Conservation (phyloP, 1,284 basidiomycete species). For the Cutaneotrichosporon mucoides region DNA sequence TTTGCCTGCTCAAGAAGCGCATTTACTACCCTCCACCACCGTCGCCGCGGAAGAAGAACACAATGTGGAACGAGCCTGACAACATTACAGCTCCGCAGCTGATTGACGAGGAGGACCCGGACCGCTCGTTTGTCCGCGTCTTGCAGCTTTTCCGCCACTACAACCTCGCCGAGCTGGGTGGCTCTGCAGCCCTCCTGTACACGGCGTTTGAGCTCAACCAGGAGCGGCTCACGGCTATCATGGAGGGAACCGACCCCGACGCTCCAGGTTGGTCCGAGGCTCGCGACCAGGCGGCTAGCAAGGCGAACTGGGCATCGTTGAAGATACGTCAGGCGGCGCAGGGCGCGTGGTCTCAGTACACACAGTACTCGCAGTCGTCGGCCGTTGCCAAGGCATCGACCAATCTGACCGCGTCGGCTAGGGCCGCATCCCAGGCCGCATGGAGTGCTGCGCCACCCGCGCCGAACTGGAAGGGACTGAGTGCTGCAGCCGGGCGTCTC, state of each 20-base stretch:
- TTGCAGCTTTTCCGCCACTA: slow-evolving; percentile 30
- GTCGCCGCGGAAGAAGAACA: slow-evolving; percentile 4
- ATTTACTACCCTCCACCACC: slow-evolving; percentile 12
- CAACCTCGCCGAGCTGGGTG: slow-evolving; percentile 31
- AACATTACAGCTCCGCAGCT: slow-evolving; percentile 1
- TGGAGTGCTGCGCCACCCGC: slow-evolving; percentile 13
- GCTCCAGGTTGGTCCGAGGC: slow-evolving; percentile 13
- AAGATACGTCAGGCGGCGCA: slow-evolving; percentile 10
- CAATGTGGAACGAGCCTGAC: slow-evolving; percentile 14
- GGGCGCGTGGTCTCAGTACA: slow-evolving; percentile 18
- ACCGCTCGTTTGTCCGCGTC: slow-evolving; percentile 27
- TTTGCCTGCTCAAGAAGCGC: slow-evolving; percentile 32
- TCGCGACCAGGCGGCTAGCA: slow-evolving; percentile 6
- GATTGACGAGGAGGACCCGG: slow-evolving; percentile 22
- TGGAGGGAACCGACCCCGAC: slow-evolving; percentile 30
- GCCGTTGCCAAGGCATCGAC: slow-evolving; percentile 22
- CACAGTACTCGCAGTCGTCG: slow-evolving; percentile 15
- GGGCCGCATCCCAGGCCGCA: slow-evolving; percentile 25
- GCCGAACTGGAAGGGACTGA: slow-evolving; percentile 19
- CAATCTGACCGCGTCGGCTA: slow-evolving; percentile 22
- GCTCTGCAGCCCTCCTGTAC: slow-evolving; percentile 24
- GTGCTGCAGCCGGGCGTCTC: slow-evolving; percentile 1
- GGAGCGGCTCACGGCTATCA: slow-evolving; percentile 22
- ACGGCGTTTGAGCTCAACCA: slow-evolving; percentile 33
- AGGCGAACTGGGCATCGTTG: slow-evolving; percentile 13